Conservation (phyloP, 495 filamentous ascomycete genomes). For the Talaromyces trachyspermus region DNA sequence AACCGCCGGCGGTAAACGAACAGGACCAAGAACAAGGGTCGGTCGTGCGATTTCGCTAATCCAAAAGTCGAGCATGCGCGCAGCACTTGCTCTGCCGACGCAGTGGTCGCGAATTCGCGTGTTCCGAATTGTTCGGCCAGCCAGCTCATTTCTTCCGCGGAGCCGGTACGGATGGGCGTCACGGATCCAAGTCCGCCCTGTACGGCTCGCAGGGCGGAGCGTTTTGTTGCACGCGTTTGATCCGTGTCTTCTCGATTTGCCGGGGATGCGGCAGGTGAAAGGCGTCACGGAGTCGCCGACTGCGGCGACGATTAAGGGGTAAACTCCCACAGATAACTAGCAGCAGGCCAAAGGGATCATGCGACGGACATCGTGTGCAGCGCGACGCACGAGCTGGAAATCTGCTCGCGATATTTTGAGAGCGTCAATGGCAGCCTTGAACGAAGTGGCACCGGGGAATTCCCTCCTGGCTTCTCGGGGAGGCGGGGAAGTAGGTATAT, state of each 20-base stretch:
- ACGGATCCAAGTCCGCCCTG: constrained; percentile 11
- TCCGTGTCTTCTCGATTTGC: constrained; percentile 57
- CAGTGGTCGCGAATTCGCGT: constrained; percentile 14
- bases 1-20: constrained; percentile 34
- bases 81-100: constrained; percentile 20
- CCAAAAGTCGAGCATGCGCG: constrained; percentile 36
- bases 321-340: constrained; percentile 77
- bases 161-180: constrained; percentile 9
- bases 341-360: constrained; percentile 66
- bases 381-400: constrained; percentile 60
- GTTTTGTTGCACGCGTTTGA: constrained; percentile 41
- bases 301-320: constrained; percentile 67
- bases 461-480: constrained; percentile 13
- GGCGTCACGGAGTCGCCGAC: constrained; percentile 66
- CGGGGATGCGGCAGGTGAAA: constrained; percentile 70
- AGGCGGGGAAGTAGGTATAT: constrained; percentile 27
- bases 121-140: constrained; percentile 18
- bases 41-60: constrained; percentile 37
- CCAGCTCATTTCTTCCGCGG: constrained; percentile 20
- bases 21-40: constrained; percentile 25
- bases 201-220: constrained; percentile 17
- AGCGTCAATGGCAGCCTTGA: constrained; percentile 20
- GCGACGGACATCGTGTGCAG: constrained; percentile 59
- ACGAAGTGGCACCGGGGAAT: constrained; percentile 9
- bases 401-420: constrained; percentile 44